Evolutionary conservation across 768 basidiomycete genomes (phyloP), one percentile per base, ranked within the genome.

Genomic region (Leccinum truebloodii): DNA sequence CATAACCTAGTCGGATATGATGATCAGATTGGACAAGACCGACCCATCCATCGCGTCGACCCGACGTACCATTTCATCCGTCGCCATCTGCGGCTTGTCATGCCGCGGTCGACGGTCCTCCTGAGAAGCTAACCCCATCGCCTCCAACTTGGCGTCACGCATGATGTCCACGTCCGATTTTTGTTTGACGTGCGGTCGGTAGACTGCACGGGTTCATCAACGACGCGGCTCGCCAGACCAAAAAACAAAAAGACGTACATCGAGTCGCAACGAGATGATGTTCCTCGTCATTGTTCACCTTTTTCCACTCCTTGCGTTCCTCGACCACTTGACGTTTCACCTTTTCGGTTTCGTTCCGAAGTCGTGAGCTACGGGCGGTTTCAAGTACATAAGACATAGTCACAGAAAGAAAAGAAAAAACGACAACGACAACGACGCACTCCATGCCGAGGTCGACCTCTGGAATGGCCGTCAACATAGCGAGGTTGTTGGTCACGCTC

Each of bases 361-460:
- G 78, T 18, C 95, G 88, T 18, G 88, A 81, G 64, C 95, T 98
- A 60, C 12, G 26, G 13, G 6, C 14, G 13, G 34, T 35, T 35
- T 5, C 0, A 35, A n/a, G n/a, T n/a, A n/a, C n/a, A 13, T 14
- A 1, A 35, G 8, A 13, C 13, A 26, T 26, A 5, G 26, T 26
- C 26, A 6, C 26, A 46, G n/a, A 9, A 35, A 26, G 48, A n/a
- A n/a, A n/a, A n/a, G n/a, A n/a, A n/a, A n/a, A n/a, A n/a, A n/a
- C n/a, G n/a, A n/a, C n/a, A n/a, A n/a, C n/a, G n/a, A n/a, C n/a
- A 59, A 39, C 0, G 35, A 87, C 93, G 67, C 67, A 98, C 95
- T 99, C 95, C 90, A 98, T 97, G 58, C 97, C 97, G 4, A 99
- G 81, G 74, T 99, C 96, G 9, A 98, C 94, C 71, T 98, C 97